Evolutionary conservation across 2,329 filamentous ascomycete genomes (phyloP), one percentile per base, ranked within the genome.

Genomic region (Remersonia thermophila): DNA sequence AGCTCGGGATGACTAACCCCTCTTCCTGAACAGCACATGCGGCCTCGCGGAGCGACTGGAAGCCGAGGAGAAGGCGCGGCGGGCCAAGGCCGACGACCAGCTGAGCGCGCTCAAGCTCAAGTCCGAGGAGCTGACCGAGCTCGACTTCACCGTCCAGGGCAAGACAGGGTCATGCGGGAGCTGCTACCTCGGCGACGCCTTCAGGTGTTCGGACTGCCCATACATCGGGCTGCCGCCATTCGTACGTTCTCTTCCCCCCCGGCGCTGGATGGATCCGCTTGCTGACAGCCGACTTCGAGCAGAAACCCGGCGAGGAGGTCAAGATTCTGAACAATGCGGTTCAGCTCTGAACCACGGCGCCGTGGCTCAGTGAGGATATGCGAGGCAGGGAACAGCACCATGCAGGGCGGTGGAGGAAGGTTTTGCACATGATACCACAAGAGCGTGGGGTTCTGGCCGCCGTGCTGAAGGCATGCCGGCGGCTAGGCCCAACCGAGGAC

Each of bases 71-170:
- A 53, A 54, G 40, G 47, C 50, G 32, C 53, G 56, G 20, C 51
- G 55, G 11, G 41, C 40, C 16, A 53, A 57, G 45, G 56, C 56
- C 1, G 54, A 57, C 36, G 37, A 38, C 32, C 49, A 47, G 14
- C 45, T 55, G 7, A 43, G 44, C 52, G 67, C 76, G 14, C 64
- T 85, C 43, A 83, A 82, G 60, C 67, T 94, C 35, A 74, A 71
- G 33, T 66, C 75, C 1, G 78, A 84, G 50, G 91, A 98, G 55
- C 63, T 98, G 33, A 77, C 74, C 35, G 89, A 96, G 32, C 71
- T 96, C 7, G 91, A 98, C 60, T 96, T 98, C 55, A 98, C 91
- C 1, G 84, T 96, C n/a, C 73, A 93, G 59, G 91, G 91, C 49
- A 96, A 95, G 65, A 83, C 89, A 5, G 89, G 91, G 37, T 93